Base-by-base conservation (phyloP, 768 basidiomycete species). In the Lactarius quietus region DNA sequence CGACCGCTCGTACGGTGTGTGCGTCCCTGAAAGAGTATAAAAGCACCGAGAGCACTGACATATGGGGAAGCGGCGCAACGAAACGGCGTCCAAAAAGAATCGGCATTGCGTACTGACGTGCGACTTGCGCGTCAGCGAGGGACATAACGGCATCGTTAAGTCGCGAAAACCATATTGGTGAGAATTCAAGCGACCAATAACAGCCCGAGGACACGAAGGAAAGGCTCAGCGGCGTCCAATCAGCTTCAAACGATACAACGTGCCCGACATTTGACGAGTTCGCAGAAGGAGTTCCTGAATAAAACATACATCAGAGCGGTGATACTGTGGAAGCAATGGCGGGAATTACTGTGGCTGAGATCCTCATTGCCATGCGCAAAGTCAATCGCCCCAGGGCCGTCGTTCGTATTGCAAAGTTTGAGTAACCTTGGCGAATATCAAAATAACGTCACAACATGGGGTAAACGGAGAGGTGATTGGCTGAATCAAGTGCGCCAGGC, bases 361-460 rank as follows among this genome's bases (percentile, higher is more conserved):
- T 26, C 83, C 81, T 91, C 90, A 68, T 83, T 79, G 5, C 90
- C 89, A 77, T 92, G 90, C 36, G 86, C 75, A 68, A 92, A 93
- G 74, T 91, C 88, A 66, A 92, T 86, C 1, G 84, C 83, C 23
- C 91, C 91, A 3, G 91, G 90, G 0, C 91, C 90, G 74, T 92
- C 90, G n/a, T 86, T 87, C 3, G 33, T 33, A 68, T 39, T 55
- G n/a, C 23, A 51, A 48, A 53, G 65, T 38, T 59, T 1, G 84
- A 80, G 73, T 79, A 91, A 14, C 90, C 89, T 90, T 3, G 1
- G n/a, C 17, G 43, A 23, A 36, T 54, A 56, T 51, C 39, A 31
- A n/a, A 52, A 57, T 23, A 57, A 15, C 20, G 26, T 52, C 45
- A 69, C 10, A 61, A 59, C 62, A 66, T 54, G 52, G 31, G 43